Base-by-base conservation (phyloP, 139 green algal species). In the Picochlorum sp. region DNA sequence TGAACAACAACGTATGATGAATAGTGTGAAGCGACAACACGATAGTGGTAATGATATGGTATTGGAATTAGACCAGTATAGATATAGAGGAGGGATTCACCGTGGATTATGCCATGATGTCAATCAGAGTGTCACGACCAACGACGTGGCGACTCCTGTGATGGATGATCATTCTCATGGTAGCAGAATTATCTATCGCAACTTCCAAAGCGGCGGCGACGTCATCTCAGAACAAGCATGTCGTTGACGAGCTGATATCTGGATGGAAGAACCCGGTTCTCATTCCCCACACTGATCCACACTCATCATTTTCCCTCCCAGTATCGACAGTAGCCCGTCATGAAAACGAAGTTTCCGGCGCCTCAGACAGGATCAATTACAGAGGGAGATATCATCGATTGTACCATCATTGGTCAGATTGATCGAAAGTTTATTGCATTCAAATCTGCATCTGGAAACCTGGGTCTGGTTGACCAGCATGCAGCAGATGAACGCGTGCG, bases 381-480 rank as follows among this genome's bases (percentile, higher is more conserved):
- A 18, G 18, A 65, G 63, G 2, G 57, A 32, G 26, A 80, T 24
- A 65, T 85, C 32, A 24, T 70, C 44, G 20, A 23, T 4, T 28
- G 56, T 62, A 55, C 52, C 37, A 49, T 66, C 13, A 30, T 82
- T 26, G n/a, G 6, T 9, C 81, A 87, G 64, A 65, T 85, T 37
- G 77, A 67, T 37, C 41, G 14, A 32, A 91, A 92, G 65, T 82
- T 91, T 50, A 50, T 92, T 18, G 28, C 83, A 0, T 21, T 83
- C 4, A 50, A 69, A 30, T 76, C 68, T 38, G 56, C 61, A 6
- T 26, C 21, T n/a, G 72, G 75, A 4, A 21, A 79, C 55, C 58
- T 94, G 62, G 62, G 81, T n/a, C 54, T 83, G 2, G 45, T 92
- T 24, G 86, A 94, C 67, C 86, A 90, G 67, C 86, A 94, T 71